These are phyloP conservation scores for Leishmania guyanensis DNA, from an alignment of 208 protist species.

Conservation along the genomic window DNA sequence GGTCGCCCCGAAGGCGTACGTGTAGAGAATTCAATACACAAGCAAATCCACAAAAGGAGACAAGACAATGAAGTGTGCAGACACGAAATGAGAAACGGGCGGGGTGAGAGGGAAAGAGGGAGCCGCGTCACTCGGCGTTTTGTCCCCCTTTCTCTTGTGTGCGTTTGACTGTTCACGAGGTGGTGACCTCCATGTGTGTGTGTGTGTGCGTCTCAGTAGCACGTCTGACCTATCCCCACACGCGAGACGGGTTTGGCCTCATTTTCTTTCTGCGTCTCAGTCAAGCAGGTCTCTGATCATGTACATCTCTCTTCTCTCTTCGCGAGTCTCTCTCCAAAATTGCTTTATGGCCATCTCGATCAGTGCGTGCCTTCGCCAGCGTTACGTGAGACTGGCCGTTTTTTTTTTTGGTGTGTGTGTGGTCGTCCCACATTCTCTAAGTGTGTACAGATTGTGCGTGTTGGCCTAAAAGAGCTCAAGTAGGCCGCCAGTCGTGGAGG, in stretches of 20 bases:
- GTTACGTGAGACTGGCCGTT: neutral
- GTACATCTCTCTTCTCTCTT: neutral
- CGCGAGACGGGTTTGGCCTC: neutral
- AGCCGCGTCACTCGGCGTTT: neutral
- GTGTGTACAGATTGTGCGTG: neutral
- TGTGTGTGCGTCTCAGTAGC: neutral
- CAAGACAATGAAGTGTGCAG: neutral
- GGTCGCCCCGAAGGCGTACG: slow-evolving; percentile 55
- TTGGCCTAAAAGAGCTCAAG: neutral
- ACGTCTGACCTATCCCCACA: no score
- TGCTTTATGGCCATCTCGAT: neutral
- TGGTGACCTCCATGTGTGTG: neutral
- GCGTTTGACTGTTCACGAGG: neutral
- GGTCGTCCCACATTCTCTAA: neutral
- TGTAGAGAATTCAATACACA: neutral
- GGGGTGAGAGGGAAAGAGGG: neutral
- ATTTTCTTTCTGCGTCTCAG: neutral
- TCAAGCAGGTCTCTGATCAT: neutral
- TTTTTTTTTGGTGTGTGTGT: neutral
- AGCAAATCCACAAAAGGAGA: neutral
- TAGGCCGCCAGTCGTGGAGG: neutral
- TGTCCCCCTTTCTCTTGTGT: neutral
- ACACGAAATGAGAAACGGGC: neutral
- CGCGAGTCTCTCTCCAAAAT: neutral
- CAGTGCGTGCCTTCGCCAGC: neutral